Evolutionary conservation across 129 eudicot genomes (phyloP).

Genomic region (Chrysanthemum lavandulifolium): DNA sequence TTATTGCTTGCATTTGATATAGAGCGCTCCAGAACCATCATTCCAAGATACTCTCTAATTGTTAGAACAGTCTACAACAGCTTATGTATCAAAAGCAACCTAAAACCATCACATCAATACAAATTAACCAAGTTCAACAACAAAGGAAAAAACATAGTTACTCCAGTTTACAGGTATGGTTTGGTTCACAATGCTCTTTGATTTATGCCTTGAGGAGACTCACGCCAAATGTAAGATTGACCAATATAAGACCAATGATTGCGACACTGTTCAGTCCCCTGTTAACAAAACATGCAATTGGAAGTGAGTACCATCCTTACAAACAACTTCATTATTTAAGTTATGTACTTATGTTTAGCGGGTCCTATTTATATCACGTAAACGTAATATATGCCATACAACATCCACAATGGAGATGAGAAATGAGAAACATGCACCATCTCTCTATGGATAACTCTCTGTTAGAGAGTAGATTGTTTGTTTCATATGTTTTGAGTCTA

Average conservation of each 20-base stretch:
- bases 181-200: conserved; percentile 7
- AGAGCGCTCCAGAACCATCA: conserved; percentile 10
- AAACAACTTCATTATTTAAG: neutral
- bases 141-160: neutral
- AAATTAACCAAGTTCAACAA: neutral
- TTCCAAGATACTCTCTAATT: conserved; percentile 1
- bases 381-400: too few relatives aligned
- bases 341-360: neutral
- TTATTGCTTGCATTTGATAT: neutral
- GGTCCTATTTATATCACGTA: neutral
- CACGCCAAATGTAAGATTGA: conserved; percentile 50
- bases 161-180: neutral
- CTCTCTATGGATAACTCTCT: too few relatives aligned
- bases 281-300: conserved; percentile 21
- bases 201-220: conserved; percentile 44
- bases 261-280: conserved; percentile 53
- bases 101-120: conserved; percentile 5
- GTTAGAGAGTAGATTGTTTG: too few relatives aligned
- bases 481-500: too few relatives aligned
- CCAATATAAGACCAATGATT: conserved; percentile 48
- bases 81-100: conserved; percentile 4
- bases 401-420: too few relatives aligned
- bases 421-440: too few relatives aligned
- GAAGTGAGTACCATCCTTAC: neutral
- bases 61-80: neutral